Evolutionary conservation across 306 rosid genomes (phyloP).

Genomic region (Rubus parviflorus): DNA sequence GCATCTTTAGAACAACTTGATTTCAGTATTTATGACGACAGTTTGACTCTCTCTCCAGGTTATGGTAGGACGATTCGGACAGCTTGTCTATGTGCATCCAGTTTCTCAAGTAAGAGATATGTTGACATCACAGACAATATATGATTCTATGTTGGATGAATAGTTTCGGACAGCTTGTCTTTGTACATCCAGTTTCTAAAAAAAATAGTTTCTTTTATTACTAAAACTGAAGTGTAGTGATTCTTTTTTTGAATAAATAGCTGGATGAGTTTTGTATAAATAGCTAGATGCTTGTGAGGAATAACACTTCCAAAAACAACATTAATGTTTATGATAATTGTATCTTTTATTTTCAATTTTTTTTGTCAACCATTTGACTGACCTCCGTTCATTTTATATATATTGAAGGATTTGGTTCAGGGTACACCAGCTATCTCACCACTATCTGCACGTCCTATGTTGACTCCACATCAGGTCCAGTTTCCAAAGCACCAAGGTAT

Average conservation of each 20-base stretch:
- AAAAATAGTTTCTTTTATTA: constrained; percentile 7
- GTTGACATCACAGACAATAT: neutral
- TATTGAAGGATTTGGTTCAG: constrained; percentile 68
- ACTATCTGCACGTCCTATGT: constrained; percentile 52
- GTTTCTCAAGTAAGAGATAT: constrained; percentile 74
- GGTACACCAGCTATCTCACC: constrained; percentile 58
- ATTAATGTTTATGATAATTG: neutral
- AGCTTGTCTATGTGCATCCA: constrained; percentile 76
- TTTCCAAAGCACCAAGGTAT: constrained; percentile 83
- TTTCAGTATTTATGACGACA: constrained; percentile 12
- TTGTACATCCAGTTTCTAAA: constrained; percentile 71
- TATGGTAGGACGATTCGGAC: constrained; percentile 79
- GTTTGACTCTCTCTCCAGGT: constrained; percentile 49
- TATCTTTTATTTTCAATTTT: neutral
- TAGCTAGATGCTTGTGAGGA: neutral
- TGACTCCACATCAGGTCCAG: constrained; percentile 56
- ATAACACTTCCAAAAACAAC: neutral
- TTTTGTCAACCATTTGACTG: neutral
- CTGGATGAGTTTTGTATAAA: neutral
- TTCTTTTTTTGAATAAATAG: neutral
- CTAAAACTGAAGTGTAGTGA: neutral
- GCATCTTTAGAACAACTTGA: constrained; percentile 15
- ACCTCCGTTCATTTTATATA: constrained; percentile 24
- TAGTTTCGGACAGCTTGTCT: constrained; percentile 57
- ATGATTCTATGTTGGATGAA: neutral